Conservation (phyloP, 1,284 basidiomycete species). For the Ceratobasidium sp. region DNA sequence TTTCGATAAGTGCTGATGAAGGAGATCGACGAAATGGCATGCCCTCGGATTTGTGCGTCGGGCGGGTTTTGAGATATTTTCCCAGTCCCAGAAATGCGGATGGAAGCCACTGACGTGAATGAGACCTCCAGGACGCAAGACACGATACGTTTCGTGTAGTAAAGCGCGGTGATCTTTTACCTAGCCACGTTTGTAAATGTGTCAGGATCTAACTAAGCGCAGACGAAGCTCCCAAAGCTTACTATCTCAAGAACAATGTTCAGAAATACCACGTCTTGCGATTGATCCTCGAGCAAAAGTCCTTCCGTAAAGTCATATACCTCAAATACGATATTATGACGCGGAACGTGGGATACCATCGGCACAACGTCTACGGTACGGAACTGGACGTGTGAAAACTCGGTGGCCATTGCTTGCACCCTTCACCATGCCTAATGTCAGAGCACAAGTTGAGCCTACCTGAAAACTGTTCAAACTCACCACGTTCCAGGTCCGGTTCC, state of each 20-base stretch:
- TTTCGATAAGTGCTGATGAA: background rate
- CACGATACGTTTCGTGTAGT: slow-evolving; percentile 6
- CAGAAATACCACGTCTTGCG: slow-evolving; percentile 18
- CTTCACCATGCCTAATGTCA: too few species aligned
- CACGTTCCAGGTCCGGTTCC: background rate
- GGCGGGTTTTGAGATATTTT: background rate
- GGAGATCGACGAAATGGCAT: background rate
- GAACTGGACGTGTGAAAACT: slow-evolving; percentile 18
- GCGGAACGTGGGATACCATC: slow-evolving; percentile 1
- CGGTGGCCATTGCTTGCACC: slow-evolving; percentile 27
- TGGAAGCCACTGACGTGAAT: background rate
- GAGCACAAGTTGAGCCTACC: too few species aligned
- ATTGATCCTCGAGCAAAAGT: background rate
- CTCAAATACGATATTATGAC: slow-evolving; percentile 21
- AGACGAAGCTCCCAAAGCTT: background rate
- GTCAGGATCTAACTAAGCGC: background rate
- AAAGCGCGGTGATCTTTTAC: slow-evolving; percentile 12
- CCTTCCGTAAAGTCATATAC: slow-evolving; percentile 22
- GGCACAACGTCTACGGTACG: slow-evolving; percentile 14
- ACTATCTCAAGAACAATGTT: background rate
- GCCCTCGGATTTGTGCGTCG: slow-evolving; percentile 4
- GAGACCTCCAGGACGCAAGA: slow-evolving; percentile 4
- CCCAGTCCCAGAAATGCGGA: background rate
- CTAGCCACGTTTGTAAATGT: background rate
- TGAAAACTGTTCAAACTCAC: background rate